A percentile compares a stretch with the other conserved stretches of the same genome.
Conservation (phyloP, 78 protist genomes). For the Dictyostelium purpureum region DNA sequence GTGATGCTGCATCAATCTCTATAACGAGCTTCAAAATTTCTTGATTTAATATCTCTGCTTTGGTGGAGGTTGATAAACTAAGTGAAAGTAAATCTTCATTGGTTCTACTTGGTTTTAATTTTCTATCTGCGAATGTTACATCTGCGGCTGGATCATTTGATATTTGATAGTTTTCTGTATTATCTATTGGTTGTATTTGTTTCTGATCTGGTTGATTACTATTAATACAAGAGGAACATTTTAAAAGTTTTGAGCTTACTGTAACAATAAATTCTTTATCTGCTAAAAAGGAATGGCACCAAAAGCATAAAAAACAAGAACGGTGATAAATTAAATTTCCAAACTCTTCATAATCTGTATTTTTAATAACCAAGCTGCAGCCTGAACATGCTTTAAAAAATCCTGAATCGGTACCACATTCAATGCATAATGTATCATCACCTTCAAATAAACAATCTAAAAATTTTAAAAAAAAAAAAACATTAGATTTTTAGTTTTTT, state of each 20-base stretch:
- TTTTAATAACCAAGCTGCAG: constrained; percentile 41
- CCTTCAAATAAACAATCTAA: constrained; percentile 57
- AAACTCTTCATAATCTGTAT: constrained; percentile 62
- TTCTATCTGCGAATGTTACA: too few species aligned
- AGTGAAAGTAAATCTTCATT: background rate
- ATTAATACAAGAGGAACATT: constrained; percentile 15
- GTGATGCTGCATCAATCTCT: background rate
- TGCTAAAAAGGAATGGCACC: constrained; percentile 1
- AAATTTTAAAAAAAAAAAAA: background rate
- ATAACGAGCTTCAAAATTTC: background rate
- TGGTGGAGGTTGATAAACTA: too few species aligned
- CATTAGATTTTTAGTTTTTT: background rate
- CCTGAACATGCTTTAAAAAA: constrained; percentile 54
- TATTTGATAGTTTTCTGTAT: background rate
- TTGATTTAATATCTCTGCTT: background rate
- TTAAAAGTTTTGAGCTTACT: background rate
- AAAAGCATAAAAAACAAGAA: constrained; percentile 41
- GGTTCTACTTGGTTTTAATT: background rate
- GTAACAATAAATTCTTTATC: constrained; percentile 36
- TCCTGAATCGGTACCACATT: constrained; percentile 29
- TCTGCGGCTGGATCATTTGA: background rate
- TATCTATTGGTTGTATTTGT: background rate
- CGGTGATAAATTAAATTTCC: constrained; percentile 36
- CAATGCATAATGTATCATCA: constrained; percentile 22
- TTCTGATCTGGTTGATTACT: background rate